Base-by-base conservation (phyloP, 306 rosid genomes). In the Bauhinia variegata region DNA sequence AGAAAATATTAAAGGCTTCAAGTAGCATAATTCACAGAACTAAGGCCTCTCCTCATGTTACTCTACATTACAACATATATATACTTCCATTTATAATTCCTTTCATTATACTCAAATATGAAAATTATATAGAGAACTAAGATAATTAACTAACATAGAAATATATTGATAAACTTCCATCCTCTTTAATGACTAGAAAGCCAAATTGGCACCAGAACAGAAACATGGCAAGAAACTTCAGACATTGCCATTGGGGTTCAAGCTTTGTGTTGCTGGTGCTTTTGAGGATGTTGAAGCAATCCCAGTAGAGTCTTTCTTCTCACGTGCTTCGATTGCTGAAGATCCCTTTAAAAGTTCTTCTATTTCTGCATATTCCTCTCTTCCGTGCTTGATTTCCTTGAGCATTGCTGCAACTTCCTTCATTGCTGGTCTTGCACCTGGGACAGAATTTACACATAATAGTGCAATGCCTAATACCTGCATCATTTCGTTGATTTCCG, bases 351-450 rank as follows among this genome's bases (percentile, higher is more conserved):
- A 72, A 37, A 86, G 85, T 52, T 65, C 55, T 68, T 83, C 87
- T 50, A 84, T 75, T 60, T 79, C 76, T 5, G 87, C 89, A 50
- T 79, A 79, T 23, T 84, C 89, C 54, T 81, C 83, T 23, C 78
- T 76, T 48, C 74, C 85, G 31, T 81, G 79, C 17, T 75, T 79
- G 32, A 81, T 84, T 46, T 81, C 92, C 67, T 74, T 79, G n/a
- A 86, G 77, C 89, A 86, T 86, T 36, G 84, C 80, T 3, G 81
- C 78, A 15, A 83, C 89, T 54, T 86, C 87, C 72, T 80, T 86
- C 89, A 86, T 86, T 11, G 81, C 68, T 30, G 92, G 92, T 46
- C 92, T 79, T 54, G 79, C 85, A 18, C 79, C 72, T 4, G 92
- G 92, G 7, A 68, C 15, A 46, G 77, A 71, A 61, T 74, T 81